Base-by-base conservation (phyloP, 2,329 filamentous ascomycete species). In the Tolypocladium endophyticum region DNA sequence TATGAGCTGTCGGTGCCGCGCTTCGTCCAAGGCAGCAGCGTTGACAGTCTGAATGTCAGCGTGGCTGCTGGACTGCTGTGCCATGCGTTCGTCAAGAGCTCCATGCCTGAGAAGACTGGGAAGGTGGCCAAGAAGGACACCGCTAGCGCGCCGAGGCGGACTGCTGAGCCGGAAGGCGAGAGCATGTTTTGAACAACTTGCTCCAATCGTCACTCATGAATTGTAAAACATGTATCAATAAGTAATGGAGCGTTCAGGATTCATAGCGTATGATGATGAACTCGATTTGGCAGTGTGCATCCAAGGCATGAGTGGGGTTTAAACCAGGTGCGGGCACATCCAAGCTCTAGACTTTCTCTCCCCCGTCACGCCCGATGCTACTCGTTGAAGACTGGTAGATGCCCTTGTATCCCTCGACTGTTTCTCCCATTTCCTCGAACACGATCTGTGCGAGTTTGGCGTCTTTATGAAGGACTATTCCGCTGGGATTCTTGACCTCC, bases 41-140 rank as follows among this genome's bases (percentile, higher is more conserved):
- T 99, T 3, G 93, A 97, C 73, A 96, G 92, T 72, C 75, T 99
- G 71, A 97, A 99, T 70, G 94, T 97, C 45, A 91, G 90, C 69
- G 92, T 96, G 25, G 93, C 94, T 1, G 85, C 90, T 8, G 91
- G 85, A 1, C 76, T 97, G 56, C 75, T 97, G 57, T 87, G 87
- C 62, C 82, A 87, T 63, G 79, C 87, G 0, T 90, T 94, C 68
- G 70, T 90, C 67, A 81, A 75, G 67, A 72, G 60, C 41, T 23
- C 57, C 18, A 35, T 45, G n/a, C 28, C 35, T 50, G 57, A 59
- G 12, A 47, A 56, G 56, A 58, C 67, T 16, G 62, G 65, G 56
- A 62, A n/a, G 6, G 41, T 20, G 16, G 33, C 52, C 53, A 38
- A 23, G 14, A 33, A 23, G 50, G 30, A 7, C 30, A 16, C 20